A percentile compares a stretch with the other conserved stretches of the same genome.
phyloP scores from a whole-genome alignment of 176 grass and related monocot species.

The Phoenix roebelenii region DNA sequence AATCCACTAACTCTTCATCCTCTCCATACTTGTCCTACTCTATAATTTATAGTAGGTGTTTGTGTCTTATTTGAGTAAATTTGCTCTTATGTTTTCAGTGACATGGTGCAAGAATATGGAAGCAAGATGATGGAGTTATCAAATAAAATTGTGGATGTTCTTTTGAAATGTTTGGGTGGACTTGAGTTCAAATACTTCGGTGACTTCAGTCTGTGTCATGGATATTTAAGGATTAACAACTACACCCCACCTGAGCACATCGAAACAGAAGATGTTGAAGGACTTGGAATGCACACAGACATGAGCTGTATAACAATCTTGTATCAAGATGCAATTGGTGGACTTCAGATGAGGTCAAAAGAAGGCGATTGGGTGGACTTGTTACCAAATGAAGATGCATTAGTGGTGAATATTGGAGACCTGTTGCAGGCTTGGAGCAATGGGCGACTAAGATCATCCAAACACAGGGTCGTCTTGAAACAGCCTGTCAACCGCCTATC shows the following conservation, averaged over 20 bases:
- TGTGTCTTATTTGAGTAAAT: too few species aligned
- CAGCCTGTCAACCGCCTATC: background rate
- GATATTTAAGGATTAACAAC: slow-evolving; percentile 12
- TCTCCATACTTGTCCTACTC: too few species aligned
- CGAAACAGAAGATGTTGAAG: background rate
- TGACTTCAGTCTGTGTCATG: slow-evolving; percentile 2
- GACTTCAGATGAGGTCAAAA: background rate
- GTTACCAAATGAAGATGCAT: background rate
- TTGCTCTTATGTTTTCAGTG: background rate
- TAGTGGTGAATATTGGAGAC: slow-evolving; percentile 2
- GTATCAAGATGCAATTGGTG: slow-evolving; percentile 1
- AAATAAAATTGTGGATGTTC: background rate
- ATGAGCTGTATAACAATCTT: slow-evolving; percentile 14
- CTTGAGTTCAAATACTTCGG: background rate
- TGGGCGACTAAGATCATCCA: background rate
- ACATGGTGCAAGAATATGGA: slow-evolving; percentile 3
- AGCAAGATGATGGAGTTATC: slow-evolving; percentile 1
- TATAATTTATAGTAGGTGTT: too few species aligned
- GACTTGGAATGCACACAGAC: slow-evolving; percentile 14
- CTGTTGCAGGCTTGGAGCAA: slow-evolving; percentile 12
- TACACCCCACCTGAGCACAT: background rate
- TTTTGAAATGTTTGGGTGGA: slow-evolving; percentile 9
- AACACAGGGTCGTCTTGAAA: slow-evolving; percentile 1
- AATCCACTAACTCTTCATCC: too few species aligned
- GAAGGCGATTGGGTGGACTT: slow-evolving; percentile 5